These are phyloP conservation scores for Cardiospermum halicacabum DNA, from an alignment of 345 rosid genomes.

Conservation along the genomic window DNA sequence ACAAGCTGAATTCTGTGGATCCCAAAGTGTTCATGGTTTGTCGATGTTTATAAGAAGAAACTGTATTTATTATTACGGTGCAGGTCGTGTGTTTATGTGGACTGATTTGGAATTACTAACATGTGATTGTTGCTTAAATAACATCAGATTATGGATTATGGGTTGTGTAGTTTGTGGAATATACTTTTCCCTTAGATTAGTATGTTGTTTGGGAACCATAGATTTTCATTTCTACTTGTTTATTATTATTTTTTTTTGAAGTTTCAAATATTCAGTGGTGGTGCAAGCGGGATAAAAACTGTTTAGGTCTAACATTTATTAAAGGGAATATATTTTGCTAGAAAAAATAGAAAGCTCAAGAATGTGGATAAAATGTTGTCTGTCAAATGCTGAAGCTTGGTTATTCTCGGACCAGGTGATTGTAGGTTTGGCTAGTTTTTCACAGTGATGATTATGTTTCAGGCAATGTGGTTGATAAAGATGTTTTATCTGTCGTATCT, in stretches of 20 bases:
- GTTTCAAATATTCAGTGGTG: not conserved
- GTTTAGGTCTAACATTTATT: too few relatives aligned
- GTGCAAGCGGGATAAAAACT: not conserved
- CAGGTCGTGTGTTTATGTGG: not conserved
- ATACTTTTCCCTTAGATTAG: not conserved
- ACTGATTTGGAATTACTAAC: not conserved
- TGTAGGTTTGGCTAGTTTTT: not conserved
- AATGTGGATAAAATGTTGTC: not conserved
- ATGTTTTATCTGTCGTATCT: slow-evolving; percentile 26
- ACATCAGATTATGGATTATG: not conserved
- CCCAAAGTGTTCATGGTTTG: not conserved
- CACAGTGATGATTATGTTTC: slow-evolving; percentile 13
- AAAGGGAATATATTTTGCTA: too few relatives aligned
- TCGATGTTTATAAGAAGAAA: not conserved
- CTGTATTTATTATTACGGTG: not conserved
- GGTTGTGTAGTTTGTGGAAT: not conserved
- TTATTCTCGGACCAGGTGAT: not conserved
- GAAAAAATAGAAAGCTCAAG: not conserved
- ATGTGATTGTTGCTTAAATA: not conserved
- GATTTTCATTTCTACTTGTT: not conserved
- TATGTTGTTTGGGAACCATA: not conserved
- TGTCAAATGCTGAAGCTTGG: not conserved
- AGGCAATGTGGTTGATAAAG: slow-evolving; percentile 20
- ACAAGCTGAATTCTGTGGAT: not conserved
- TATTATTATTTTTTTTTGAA: not conserved